Evolutionary conservation across 2,329 filamentous ascomycete species (phyloP).

Genomic region (Cladosporium sp.): DNA sequence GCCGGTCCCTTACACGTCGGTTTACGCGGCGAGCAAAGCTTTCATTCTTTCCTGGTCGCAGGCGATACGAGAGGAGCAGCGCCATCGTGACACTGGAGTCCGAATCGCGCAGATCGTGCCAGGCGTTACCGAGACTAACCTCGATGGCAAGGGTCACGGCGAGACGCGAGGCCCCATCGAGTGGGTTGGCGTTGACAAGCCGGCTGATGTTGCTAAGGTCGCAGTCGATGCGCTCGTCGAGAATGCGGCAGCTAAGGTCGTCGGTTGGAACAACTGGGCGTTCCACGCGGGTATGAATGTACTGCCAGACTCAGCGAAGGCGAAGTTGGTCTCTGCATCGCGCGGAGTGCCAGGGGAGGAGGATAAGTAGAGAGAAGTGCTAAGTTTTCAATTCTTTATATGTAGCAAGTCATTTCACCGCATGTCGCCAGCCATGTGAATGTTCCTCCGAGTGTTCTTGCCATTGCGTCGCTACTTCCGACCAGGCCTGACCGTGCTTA

Average conservation of each 20-base stretch:
- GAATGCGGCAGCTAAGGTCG: conserved; percentile 16
- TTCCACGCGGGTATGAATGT: conserved; percentile 8
- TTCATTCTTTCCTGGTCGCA: not conserved
- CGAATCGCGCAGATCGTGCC: not conserved
- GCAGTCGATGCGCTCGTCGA: conserved; percentile 14
- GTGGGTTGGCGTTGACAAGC: not conserved
- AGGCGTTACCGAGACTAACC: not conserved
- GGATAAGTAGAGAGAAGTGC: not conserved
- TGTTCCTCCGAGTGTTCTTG: not conserved
- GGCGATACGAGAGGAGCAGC: not conserved
- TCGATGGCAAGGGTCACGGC: not conserved
- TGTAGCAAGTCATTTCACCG: not conserved
- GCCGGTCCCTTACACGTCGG: not conserved
- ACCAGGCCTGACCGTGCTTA: not conserved
- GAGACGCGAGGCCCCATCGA: not conserved
- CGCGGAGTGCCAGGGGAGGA: not conserved
- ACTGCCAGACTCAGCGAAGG: conserved; percentile 8
- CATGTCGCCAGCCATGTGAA: not conserved
- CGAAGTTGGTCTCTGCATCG: not conserved
- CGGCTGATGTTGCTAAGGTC: not conserved
- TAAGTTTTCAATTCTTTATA: not conserved
- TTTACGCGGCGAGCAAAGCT: not conserved
- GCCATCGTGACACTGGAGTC: not conserved
- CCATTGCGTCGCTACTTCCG: not conserved
- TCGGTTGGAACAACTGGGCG: conserved; percentile 18